Evolutionary conservation across 345 rosid genomes (phyloP).

Genomic region (Conringia planisiliqua): DNA sequence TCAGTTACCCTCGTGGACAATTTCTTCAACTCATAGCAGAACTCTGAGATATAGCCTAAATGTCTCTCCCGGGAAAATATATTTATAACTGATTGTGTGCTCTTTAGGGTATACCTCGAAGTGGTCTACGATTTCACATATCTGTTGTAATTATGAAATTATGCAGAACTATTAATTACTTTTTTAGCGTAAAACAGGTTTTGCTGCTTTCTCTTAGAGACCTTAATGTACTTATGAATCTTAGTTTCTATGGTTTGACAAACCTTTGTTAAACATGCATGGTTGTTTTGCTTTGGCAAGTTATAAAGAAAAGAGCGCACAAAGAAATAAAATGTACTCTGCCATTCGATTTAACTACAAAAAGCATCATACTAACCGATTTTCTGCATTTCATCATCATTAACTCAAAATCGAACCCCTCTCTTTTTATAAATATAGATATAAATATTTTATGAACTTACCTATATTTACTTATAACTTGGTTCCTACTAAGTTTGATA

Average conservation of each 20-base stretch:
- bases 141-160: neutral
- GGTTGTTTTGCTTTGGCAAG: neutral
- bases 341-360: neutral
- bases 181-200: neutral
- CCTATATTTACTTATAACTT: constrained; percentile 21
- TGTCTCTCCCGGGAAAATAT: constrained; percentile 60
- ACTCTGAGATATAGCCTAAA: constrained; percentile 65
- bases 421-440: neutral
- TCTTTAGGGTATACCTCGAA: constrained; percentile 35
- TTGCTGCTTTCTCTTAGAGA: neutral
- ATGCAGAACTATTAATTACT: neutral
- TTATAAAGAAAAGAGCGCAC: neutral
- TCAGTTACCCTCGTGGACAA: constrained; percentile 62
- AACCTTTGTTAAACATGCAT: neutral
- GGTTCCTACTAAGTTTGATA: constrained; percentile 22
- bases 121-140: neutral
- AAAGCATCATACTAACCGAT: neutral
- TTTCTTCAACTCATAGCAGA: constrained; percentile 76
- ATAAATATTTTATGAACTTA: neutral
- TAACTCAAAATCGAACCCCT: constrained; percentile 19
- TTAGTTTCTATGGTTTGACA: neutral
- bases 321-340: neutral
- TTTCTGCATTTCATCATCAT: constrained; percentile 7
- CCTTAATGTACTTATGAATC: neutral
- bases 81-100: constrained; percentile 71